Evolutionary conservation across 2,329 filamentous ascomycete genomes (phyloP).

Genomic region (Periconia sp.): DNA sequence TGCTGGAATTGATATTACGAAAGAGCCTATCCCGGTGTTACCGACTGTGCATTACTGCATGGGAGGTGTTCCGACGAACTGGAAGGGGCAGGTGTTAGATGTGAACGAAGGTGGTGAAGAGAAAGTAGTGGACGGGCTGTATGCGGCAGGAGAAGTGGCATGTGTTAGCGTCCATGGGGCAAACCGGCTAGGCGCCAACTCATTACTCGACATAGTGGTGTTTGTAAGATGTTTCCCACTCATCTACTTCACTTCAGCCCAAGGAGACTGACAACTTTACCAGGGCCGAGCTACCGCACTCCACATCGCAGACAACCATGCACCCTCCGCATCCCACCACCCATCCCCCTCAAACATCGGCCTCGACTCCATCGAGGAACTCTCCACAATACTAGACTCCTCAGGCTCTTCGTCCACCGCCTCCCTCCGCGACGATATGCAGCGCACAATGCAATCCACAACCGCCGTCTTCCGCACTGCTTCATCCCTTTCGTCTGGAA

Average conservation of each 20-base stretch:
- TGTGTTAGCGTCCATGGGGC: constrained; percentile 58
- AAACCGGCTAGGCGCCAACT: constrained; percentile 57
- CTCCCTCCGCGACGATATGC: constrained; percentile 50
- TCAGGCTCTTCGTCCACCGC: constrained; percentile 47
- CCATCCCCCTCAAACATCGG: constrained; percentile 43
- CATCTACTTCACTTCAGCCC: not conserved
- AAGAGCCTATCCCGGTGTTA: constrained; percentile 57
- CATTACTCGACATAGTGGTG: constrained; percentile 57
- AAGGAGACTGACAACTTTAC: not conserved
- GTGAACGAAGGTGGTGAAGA: constrained; percentile 48
- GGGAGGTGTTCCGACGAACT: constrained; percentile 59
- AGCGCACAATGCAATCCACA: constrained; percentile 55
- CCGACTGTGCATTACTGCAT: constrained; percentile 61
- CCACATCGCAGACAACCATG: constrained; percentile 49
- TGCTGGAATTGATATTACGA: constrained; percentile 57
- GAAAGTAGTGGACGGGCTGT: constrained; percentile 52
- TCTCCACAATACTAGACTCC: constrained; percentile 45
- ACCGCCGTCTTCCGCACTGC: constrained; percentile 55
- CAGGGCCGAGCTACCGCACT: constrained; percentile 53
- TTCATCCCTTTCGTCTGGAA: constrained; percentile 43
- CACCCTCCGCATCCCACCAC: constrained; percentile 44
- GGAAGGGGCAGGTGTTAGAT: constrained; percentile 55
- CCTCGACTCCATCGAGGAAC: constrained; percentile 38
- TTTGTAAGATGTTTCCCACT: constrained; percentile 48
- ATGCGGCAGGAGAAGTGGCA: constrained; percentile 56